These are phyloP conservation scores for Carex pumila DNA, from an alignment of 176 grass and related monocot genomes.

Conservation along the genomic window DNA sequence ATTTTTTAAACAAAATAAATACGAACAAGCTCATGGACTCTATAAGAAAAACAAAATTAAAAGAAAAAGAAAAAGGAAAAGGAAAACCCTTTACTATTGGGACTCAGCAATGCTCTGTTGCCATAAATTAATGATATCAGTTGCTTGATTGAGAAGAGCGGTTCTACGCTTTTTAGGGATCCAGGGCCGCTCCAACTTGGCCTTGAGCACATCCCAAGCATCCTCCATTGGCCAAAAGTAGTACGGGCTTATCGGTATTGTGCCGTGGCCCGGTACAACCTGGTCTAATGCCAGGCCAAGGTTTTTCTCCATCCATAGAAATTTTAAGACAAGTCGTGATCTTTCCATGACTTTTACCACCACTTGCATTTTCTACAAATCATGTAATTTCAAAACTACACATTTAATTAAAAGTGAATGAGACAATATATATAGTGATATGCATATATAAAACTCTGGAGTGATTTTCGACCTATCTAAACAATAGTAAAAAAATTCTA, in stretches of 20 bases:
- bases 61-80: not conserved
- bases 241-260: constrained; percentile 69
- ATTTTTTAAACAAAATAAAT: not conserved
- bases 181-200: constrained; percentile 71
- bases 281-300: constrained; percentile 59
- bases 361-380: constrained; percentile 45
- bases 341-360: constrained; percentile 45
- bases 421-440: not conserved
- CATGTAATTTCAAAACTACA: not conserved
- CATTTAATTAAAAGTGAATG: not conserved
- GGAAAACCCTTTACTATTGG: constrained; percentile 16
- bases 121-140: constrained; percentile 86
- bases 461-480: no score
- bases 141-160: constrained; percentile 79
- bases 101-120: constrained; percentile 61
- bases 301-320: constrained; percentile 96
- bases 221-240: constrained; percentile 85
- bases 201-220: constrained; percentile 71
- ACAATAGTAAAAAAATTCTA: no score
- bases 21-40: not conserved
- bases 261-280: constrained; percentile 52
- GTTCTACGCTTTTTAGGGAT: constrained; percentile 78
- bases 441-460: no score
- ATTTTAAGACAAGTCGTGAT: constrained; percentile 54
- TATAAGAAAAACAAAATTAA: not conserved